phyloP scores from a whole-genome alignment of 176 grass and related monocot species.

The Hordeum marinum region DNA sequence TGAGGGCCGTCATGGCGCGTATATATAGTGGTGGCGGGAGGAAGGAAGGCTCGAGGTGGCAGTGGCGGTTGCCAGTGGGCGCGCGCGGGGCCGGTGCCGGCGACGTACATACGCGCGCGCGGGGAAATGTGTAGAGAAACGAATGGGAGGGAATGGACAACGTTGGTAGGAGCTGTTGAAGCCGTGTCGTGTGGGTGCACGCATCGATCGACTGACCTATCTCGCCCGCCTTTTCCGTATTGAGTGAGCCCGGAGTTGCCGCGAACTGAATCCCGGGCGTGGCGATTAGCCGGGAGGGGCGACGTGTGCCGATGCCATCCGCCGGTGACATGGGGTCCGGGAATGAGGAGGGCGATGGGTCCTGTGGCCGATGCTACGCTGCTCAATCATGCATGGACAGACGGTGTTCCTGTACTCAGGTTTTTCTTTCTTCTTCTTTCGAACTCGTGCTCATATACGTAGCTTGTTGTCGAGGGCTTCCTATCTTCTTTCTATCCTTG shows the following conservation, averaged over 20 bases:
- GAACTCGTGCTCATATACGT: neutral
- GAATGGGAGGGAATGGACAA: constrained; percentile 22
- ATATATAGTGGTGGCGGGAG: constrained; percentile 7
- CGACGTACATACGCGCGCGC: neutral
- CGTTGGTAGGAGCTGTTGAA: constrained; percentile 22
- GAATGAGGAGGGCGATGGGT: neutral
- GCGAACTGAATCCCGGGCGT: neutral
- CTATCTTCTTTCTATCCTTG: too few species aligned
- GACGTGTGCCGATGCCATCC: neutral
- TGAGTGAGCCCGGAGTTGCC: neutral
- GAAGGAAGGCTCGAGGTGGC: neutral
- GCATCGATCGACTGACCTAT: neutral
- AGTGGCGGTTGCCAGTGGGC: neutral
- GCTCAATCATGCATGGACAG: constrained; percentile 11
- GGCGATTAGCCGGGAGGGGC: neutral
- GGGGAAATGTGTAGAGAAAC: neutral
- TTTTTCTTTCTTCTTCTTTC: neutral
- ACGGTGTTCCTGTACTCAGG: neutral
- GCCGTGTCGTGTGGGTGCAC: neutral
- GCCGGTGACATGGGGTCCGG: neutral
- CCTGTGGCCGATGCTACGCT: neutral
- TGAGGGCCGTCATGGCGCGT: constrained; percentile 5
- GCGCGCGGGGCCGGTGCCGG: neutral
- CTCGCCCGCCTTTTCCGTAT: neutral
- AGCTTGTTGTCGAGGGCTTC: too few species aligned